These are phyloP conservation scores for Jasminum sambac DNA, from an alignment of 257 asterid species.

Conservation along the genomic window DNA sequence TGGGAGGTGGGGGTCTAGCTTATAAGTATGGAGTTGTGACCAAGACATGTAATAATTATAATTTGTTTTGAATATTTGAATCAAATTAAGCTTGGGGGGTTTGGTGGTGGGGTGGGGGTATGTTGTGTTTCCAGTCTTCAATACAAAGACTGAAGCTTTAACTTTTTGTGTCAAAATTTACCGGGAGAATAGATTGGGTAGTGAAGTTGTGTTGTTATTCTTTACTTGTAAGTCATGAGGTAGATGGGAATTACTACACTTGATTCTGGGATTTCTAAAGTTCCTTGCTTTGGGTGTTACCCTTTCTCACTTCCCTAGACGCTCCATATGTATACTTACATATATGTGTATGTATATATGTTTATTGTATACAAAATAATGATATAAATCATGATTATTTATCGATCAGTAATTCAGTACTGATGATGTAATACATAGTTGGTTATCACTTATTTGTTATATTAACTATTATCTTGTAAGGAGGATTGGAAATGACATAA, in stretches of 20 bases:
- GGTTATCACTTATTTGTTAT: too few species aligned
- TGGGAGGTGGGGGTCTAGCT: constrained; percentile 44
- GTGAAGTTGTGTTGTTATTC: constrained; percentile 10
- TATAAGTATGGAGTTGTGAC: constrained; percentile 69
- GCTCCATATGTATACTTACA: constrained; percentile 42
- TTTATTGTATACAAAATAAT: too few species aligned
- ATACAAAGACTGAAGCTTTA: constrained; percentile 70
- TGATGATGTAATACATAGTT: too few species aligned
- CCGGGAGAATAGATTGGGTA: constrained; percentile 17
- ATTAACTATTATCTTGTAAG: too few species aligned
- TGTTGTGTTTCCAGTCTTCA: constrained; percentile 70
- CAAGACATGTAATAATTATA: constrained; percentile 45
- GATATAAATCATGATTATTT: too few species aligned
- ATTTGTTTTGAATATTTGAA: constrained; percentile 18
- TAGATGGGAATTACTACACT: constrained; percentile 61
- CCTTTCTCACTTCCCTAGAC: constrained; percentile 90
- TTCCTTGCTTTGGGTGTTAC: constrained; percentile 58
- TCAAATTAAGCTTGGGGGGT: constrained; percentile 29
- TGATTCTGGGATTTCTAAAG: constrained; percentile 62
- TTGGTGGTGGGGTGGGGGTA: constrained; percentile 10
- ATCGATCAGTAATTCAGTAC: too few species aligned
- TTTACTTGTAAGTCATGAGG: constrained; percentile 39
- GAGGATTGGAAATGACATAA: too few species aligned
- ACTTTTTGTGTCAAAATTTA: constrained; percentile 45
- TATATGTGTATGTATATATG: too few species aligned